Base-by-base conservation (phyloP, 2,329 filamentous ascomycete genomes). In the Penicillium digitatum region DNA sequence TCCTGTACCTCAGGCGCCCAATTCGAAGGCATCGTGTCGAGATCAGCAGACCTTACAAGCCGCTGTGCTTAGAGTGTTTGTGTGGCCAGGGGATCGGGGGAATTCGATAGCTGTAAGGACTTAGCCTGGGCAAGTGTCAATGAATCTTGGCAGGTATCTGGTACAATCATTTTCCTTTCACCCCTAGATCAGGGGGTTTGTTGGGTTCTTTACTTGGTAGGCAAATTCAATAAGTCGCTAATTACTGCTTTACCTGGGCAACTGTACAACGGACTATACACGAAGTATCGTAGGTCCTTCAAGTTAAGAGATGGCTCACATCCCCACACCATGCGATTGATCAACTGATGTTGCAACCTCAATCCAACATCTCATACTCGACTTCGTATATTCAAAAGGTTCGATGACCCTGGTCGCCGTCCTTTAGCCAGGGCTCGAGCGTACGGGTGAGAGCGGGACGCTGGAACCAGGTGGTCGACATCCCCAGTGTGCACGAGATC, bases 381-480 rank as follows among this genome's bases (percentile, higher is more conserved):
- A 29, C 29, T 34, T 6, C 22, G 18, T 20, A 48, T 18, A 6
- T 20, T 58, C 64, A 74, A 40, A 40, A 73, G 62, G 46, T 68
- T 73, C 7, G 67, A 55, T 27, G 20, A 11, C 6, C 40, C 54
- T 16, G 46, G 38, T 43, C 60, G 57, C 32, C 70, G 66, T 20
- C 66, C 62, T 51, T 68, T 71, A 22, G 70, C 66, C 42, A 70
- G 62, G 24, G 65, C 67, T 37, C 69, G 68, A 42, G 76, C 75
- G 64, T 78, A 78, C 20, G 75, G 75, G 63, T 78, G 76, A 22
- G 63, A 64, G 22, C 66, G 67, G 14, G 67, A 68, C 35, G 60
- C 60, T 31, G 78, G 77, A 39, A 83, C 74, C 27, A 80, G 67
- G 60, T 78, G 74, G 64, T 82, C 79, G 22, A 83, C 67, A 63